These are phyloP conservation scores for Pseudopyricularia cyperi DNA, from an alignment of 2,329 filamentous ascomycete genomes.

Conservation along the genomic window DNA sequence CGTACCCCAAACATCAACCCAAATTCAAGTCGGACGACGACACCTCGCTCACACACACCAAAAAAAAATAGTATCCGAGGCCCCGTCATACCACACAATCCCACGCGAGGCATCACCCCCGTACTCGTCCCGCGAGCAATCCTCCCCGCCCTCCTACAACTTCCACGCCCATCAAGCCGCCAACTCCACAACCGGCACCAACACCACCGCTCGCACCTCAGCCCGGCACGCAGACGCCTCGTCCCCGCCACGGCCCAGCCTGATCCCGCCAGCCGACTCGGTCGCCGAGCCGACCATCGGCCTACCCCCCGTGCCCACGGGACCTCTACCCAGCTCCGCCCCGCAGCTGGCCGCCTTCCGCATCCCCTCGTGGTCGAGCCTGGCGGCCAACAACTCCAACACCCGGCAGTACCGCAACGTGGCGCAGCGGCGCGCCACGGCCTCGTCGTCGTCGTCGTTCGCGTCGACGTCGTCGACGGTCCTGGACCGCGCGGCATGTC, in stretches of 20 bases:
- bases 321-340: slow-evolving; percentile 7
- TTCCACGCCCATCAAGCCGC: background rate
- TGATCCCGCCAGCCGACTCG: slow-evolving; percentile 5
- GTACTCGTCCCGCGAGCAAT: slow-evolving; percentile 27
- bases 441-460: slow-evolving; percentile 23
- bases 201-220: slow-evolving; percentile 3
- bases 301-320: slow-evolving; percentile 36
- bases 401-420: slow-evolving; percentile 51
- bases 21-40: background rate
- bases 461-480: slow-evolving; percentile 17
- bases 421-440: slow-evolving; percentile 45
- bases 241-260: slow-evolving; percentile 3
- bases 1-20: background rate
- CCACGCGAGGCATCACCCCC: slow-evolving; percentile 34
- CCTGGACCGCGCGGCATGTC: slow-evolving; percentile 2
- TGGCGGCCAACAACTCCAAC: slow-evolving; percentile 35
- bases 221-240: slow-evolving; percentile 3
- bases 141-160: background rate
- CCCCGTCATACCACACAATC: slow-evolving; percentile 48
- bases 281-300: slow-evolving; percentile 19
- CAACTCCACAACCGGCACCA: too few species aligned
- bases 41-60: background rate
- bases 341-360: slow-evolving; percentile 40
- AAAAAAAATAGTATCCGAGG: slow-evolving; percentile 39
- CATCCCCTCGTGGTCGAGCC: slow-evolving; percentile 44